Base-by-base conservation (phyloP, 2,329 filamentous ascomycete genomes). In the Xylaria sp. region DNA sequence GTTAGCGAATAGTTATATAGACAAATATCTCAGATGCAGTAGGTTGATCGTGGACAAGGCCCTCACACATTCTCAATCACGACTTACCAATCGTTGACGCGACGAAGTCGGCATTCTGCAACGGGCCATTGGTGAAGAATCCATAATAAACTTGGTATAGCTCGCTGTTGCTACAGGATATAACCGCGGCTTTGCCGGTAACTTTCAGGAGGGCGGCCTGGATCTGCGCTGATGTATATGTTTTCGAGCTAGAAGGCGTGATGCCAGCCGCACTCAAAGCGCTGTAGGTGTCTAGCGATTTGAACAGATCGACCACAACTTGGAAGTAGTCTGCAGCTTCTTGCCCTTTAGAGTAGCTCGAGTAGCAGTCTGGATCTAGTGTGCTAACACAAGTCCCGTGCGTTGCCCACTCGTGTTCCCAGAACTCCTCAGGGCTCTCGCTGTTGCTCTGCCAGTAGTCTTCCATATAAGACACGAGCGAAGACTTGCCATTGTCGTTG, bases 381-480 rank as follows among this genome's bases (percentile, higher is more conserved):
- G 90, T 92, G 68, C 81, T 87, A 67, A 92, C 85, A 77, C 90
- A 92, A 14, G 82, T 83, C 59, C 90, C 90, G 74, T 93, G 90
- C 74, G 91, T 92, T 68, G 81, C 79, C 86, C 87, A 92, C 75
- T 92, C 90, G 74, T 92, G 89, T 73, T 89, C 80, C 89, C 89
- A 92, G 68, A 92, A 86, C 14, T 77, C 77, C 68, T 89, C 84
- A 66, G 89, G 84, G 46, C 87, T 77, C 60, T 88, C 89, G 46
- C 83, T 73, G 75, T 88, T 85, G 71, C 89, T 87, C 73, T 90
- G 88, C 90, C 89, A 92, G 77, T 89, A 91, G 2, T 78, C 84
- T 53, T 83, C 77, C 90, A 92, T 92, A 73, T 87, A 90, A 3
- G 78, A 76, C 1, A 92, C 78, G 55, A 83, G 81, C 63, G 83